phyloP scores from a whole-genome alignment of 768 basidiomycete genomes.

The Podaxis sp. region DNA sequence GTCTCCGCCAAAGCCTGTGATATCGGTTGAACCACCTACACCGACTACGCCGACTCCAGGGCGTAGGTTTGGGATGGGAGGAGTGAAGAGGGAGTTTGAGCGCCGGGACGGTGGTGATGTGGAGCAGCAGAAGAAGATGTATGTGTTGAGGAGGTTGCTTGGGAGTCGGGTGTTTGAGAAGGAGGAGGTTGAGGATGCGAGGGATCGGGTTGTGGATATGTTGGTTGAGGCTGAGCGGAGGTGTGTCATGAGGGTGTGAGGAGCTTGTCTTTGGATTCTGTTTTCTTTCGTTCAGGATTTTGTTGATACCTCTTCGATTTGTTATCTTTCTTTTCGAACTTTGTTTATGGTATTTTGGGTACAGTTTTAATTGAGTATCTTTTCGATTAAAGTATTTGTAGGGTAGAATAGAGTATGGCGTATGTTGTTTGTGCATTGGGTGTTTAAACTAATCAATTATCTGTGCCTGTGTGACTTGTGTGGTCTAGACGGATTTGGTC shows the following conservation, averaged over 20 bases:
- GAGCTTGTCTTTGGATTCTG: background rate
- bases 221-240: constrained; percentile 46
- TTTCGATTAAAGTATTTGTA: too few relatives aligned
- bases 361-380: too few relatives aligned
- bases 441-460: too few relatives aligned
- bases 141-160: constrained; percentile 51
- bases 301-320: background rate
- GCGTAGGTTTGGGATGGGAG: too few relatives aligned
- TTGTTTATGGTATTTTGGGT: background rate
- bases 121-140: constrained; percentile 37
- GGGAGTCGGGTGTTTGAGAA: constrained; percentile 49
- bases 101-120: background rate
- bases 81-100: background rate
- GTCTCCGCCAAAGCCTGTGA: constrained; percentile 27
- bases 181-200: constrained; percentile 63
- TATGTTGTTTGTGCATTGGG: too few relatives aligned
- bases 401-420: too few relatives aligned
- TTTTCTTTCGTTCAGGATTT: background rate
- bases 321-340: background rate
- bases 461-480: too few relatives aligned
- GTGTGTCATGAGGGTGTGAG: constrained; percentile 11
- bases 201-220: constrained; percentile 76
- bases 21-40: constrained; percentile 42
- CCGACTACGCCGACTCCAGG: constrained; percentile 33
- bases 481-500: too few relatives aligned